These are phyloP conservation scores for Uronychia binucleata DNA, from an alignment of 73 alveolate genomes.

Conservation along the genomic window DNA sequence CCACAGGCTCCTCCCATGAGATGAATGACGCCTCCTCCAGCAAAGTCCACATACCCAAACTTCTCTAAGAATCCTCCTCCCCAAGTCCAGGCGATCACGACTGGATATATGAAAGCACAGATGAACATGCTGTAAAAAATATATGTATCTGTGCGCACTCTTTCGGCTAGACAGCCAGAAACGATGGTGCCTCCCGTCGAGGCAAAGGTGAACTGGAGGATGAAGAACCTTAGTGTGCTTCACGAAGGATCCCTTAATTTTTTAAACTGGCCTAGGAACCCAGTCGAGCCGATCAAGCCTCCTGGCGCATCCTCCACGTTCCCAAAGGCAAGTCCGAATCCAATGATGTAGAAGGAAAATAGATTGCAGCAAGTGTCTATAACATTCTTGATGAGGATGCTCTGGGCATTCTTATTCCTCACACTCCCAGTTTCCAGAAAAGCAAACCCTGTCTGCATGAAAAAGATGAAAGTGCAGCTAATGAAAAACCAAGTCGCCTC, in stretches of 20 bases:
- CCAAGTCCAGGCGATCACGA: conserved; percentile 74
- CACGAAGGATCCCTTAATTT: neutral
- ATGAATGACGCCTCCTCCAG: conserved; percentile 57
- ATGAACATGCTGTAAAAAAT: conserved; percentile 20
- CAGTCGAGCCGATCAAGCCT: neutral
- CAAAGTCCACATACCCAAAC: conserved; percentile 46
- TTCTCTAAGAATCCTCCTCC: conserved; percentile 68
- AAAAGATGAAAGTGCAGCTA: conserved; percentile 1
- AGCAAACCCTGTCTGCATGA: conserved; percentile 75
- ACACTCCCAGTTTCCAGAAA: conserved; percentile 69
- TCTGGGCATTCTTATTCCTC: conserved; percentile 66
- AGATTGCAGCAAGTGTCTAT: conserved; percentile 39
- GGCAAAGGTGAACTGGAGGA: conserved; percentile 62
- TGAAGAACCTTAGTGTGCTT: neutral
- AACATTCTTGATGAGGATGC: conserved; percentile 60
- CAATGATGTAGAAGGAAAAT: conserved; percentile 21
- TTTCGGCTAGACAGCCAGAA: conserved; percentile 61
- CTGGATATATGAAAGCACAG: conserved; percentile 61
- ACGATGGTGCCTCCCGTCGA: conserved; percentile 64
- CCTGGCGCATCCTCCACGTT: neutral
- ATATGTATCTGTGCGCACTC: conserved; percentile 35
- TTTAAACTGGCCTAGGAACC: neutral
- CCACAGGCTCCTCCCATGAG: conserved; percentile 70
- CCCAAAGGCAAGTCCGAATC: conserved; percentile 27
- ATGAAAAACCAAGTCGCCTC: neutral